Conservation (phyloP, 2,329 filamentous ascomycete genomes). For the Colletotrichum karsti region DNA sequence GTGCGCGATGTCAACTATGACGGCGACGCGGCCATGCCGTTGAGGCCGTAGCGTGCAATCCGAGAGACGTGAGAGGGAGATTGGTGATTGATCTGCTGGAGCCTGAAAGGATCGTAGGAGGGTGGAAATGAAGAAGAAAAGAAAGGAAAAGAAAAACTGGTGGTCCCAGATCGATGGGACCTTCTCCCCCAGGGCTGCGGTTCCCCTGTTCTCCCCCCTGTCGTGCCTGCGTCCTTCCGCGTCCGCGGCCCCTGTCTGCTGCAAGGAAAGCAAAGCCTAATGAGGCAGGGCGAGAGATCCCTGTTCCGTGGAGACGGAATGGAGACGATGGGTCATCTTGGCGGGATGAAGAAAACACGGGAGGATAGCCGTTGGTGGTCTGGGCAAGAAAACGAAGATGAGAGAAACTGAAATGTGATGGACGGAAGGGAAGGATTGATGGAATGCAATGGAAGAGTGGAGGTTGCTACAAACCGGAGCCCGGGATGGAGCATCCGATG, state of each 20-base stretch:
- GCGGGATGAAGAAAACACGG: neutral
- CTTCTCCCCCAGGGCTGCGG: slow-evolving; percentile 11
- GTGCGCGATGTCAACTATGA: slow-evolving; percentile 6
- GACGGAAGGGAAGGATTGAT: too few species aligned
- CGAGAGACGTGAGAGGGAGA: neutral
- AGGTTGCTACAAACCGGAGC: too few species aligned
- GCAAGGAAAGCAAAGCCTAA: slow-evolving; percentile 5
- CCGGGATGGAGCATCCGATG: too few species aligned
- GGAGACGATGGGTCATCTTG: neutral
- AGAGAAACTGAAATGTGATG: too few species aligned
- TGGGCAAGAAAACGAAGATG: too few species aligned
- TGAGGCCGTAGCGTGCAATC: neutral
- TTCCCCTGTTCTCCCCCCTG: neutral
- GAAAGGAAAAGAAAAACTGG: neutral
- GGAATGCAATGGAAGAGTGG: too few species aligned
- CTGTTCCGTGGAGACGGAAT: neutral
- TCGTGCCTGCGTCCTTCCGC: neutral
- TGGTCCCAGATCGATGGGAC: slow-evolving; percentile 24
- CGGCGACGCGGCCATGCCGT: neutral
- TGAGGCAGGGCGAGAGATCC: neutral
- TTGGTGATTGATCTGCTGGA: neutral
- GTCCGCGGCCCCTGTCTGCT: neutral
- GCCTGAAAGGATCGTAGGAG: neutral
- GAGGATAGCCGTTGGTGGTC: too few species aligned
- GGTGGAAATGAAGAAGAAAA: slow-evolving; percentile 5